phyloP scores from a whole-genome alignment of 768 basidiomycete species.

The Pleurotus citrinopileatus region DNA sequence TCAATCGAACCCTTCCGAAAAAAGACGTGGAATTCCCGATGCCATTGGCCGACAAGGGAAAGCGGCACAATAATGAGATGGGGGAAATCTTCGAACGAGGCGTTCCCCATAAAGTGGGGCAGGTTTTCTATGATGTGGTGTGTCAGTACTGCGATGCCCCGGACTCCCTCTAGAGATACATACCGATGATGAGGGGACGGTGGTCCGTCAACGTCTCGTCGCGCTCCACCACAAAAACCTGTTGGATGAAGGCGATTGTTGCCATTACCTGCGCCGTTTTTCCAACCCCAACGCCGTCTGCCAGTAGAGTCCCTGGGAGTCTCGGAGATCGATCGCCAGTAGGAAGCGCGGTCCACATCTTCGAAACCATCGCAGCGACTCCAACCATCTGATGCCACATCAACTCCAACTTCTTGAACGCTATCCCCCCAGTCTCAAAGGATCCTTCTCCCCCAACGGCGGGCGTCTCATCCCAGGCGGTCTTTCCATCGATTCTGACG shows the following conservation, averaged over 20 bases:
- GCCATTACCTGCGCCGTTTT: constrained; percentile 19
- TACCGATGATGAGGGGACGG: neutral
- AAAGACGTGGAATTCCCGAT: constrained; percentile 14
- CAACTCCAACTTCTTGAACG: no score
- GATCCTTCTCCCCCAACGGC: no score
- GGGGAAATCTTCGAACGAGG: constrained; percentile 1
- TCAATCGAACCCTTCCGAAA: constrained; percentile 9
- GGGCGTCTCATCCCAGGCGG: no score
- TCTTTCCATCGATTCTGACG: no score
- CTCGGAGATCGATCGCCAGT: no score
- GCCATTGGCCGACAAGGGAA: constrained; percentile 22
- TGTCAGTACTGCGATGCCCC: neutral
- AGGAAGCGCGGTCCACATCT: no score
- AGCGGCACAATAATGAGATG: constrained; percentile 21
- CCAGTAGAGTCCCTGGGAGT: neutral
- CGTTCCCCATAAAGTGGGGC: neutral
- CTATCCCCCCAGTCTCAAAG: no score
- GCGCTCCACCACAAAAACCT: neutral
- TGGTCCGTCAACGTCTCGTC: neutral
- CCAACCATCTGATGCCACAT: no score
- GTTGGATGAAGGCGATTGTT: constrained; percentile 8
- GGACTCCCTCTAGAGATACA: neutral
- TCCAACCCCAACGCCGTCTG: constrained; percentile 18
- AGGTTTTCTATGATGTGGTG: neutral
- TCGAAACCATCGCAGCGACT: no score